A percentile compares a stretch with the other conserved stretches of the same genome.
phyloP scores from a whole-genome alignment of 495 filamentous ascomycete genomes.

The Penicillium atrosanguineum region DNA sequence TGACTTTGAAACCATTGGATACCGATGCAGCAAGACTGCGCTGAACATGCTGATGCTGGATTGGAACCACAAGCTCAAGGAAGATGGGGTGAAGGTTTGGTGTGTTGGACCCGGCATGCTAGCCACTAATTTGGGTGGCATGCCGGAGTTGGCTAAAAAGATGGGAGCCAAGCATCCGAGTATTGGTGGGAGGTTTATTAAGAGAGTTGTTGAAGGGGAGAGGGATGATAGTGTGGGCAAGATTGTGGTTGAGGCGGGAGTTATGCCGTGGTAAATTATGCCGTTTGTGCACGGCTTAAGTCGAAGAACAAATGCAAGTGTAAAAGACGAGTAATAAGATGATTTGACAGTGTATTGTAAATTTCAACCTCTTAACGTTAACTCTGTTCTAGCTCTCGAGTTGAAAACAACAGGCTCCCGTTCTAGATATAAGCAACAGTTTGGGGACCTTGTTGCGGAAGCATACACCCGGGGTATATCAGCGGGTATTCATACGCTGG shows the following conservation, averaged over 20 bases:
- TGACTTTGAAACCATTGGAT: constrained; percentile 29
- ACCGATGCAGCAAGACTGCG: constrained; percentile 33
- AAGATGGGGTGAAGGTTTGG: constrained; percentile 40
- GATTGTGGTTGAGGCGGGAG: constrained; percentile 17
- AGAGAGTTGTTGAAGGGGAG: constrained; percentile 35
- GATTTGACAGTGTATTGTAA: no score
- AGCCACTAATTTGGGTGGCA: constrained; percentile 29
- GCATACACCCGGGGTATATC: no score
- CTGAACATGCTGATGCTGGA: constrained; percentile 38
- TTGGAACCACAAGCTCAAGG: constrained; percentile 31
- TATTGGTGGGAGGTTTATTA: constrained; percentile 33
- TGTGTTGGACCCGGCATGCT: constrained; percentile 31
- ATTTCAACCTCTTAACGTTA: no score
- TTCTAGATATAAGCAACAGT: no score
- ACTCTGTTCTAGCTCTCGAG: no score
- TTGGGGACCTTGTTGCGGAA: no score
- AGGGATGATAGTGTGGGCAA: constrained; percentile 37
- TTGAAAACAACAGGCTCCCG: no score
- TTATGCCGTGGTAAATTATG: constrained; percentile 5
- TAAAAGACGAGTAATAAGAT: no score
- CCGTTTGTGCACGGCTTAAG: no score
- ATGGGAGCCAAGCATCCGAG: constrained; percentile 31
- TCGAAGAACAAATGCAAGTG: no score
- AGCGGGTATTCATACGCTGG: no score
- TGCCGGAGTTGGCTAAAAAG: constrained; percentile 23